Base-by-base conservation (phyloP, 352 stramenopile species). In the Globisporangium solare region DNA sequence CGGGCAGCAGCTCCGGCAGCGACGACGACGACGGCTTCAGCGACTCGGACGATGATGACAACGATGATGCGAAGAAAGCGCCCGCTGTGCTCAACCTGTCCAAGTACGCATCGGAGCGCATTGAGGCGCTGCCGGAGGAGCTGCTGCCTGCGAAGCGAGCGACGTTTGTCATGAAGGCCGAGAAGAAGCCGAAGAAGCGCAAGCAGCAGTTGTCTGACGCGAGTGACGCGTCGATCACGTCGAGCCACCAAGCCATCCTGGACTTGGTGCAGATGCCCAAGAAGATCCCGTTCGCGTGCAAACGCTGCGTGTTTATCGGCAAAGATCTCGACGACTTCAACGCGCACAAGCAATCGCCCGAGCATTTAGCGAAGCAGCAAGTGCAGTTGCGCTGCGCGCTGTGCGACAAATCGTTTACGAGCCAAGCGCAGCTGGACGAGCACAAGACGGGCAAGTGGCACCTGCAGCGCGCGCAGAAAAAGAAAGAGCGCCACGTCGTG, bases 381-480 rank as follows among this genome's bases (percentile, higher is more conserved):
- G 64, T 69, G 35, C 59, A 54, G 50, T 61, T 85, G 50, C 56
- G 66, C 12, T 94, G 84, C 52, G 61, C 66, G 45, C 61, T 92
- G 20, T 94, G 84, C 58, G 68, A 73, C 47, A 94, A 94, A 60
- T 66, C 76, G 47, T 94, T 94, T 58, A 94, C 84, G 56, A 92
- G 84, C 65, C 66, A 55, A 21, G 64, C 66, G 20, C 84, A 94
- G 56, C 58, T 94, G 39, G 69, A 83, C 13, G 84, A 94, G 54
- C 84, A 94, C 54, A 80, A 81, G 40, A 63, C 62, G 15, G 84
- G 84, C 39, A 94, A 94, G 65, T 94, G 84, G 84, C 84, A 94
- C 51, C 83, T 80, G 61, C 82, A 89, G 58, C 82, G 84, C 24
- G 66, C 67, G 31, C 70, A 86, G 41, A 66, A 88, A 55, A 83